These are phyloP conservation scores for Skeletonema costatum DNA, from an alignment of 108 stramenopile genomes.

Conservation along the genomic window DNA sequence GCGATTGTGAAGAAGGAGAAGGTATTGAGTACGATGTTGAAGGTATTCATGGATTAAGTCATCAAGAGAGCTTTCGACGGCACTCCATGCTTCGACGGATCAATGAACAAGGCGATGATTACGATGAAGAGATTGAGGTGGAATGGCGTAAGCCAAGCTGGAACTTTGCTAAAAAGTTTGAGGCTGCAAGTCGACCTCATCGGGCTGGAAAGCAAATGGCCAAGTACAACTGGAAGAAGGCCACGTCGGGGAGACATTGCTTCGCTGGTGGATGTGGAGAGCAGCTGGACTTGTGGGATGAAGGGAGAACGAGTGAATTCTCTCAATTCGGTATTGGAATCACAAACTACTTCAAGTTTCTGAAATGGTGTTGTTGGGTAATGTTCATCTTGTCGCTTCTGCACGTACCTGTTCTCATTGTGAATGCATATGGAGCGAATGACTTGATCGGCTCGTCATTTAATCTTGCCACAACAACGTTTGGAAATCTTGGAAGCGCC, in stretches of 20 bases:
- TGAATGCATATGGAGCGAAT: slow-evolving; percentile 50
- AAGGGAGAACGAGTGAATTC: slow-evolving; percentile 63
- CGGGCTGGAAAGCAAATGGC: slow-evolving; percentile 45
- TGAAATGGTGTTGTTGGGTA: slow-evolving; percentile 71
- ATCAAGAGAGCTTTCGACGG: slow-evolving; percentile 1
- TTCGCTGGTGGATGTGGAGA: slow-evolving; percentile 61
- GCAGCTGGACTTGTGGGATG: slow-evolving; percentile 73
- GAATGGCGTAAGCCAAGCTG: slow-evolving; percentile 55
- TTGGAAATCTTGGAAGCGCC: slow-evolving; percentile 63
- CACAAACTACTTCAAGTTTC: slow-evolving; percentile 77
- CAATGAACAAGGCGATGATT: slow-evolving; percentile 41
- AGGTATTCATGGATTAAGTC: background rate
- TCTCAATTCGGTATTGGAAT: slow-evolving; percentile 67
- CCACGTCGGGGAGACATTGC: slow-evolving; percentile 65
- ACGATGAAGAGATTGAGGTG: slow-evolving; percentile 46
- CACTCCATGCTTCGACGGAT: slow-evolving; percentile 36
- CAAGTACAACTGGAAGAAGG: slow-evolving; percentile 22
- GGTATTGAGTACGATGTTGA: slow-evolving; percentile 7
- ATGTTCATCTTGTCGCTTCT: slow-evolving; percentile 54
- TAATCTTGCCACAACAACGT: slow-evolving; percentile 42
- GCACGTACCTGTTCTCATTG: slow-evolving; percentile 46
- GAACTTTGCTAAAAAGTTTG: slow-evolving; percentile 51
- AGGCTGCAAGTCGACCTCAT: slow-evolving; percentile 45
- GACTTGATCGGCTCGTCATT: slow-evolving; percentile 4
- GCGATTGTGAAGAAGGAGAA: slow-evolving; percentile 9